These are phyloP conservation scores for Leishmania martiniquensis DNA, from an alignment of 208 protist genomes.

Conservation along the genomic window DNA sequence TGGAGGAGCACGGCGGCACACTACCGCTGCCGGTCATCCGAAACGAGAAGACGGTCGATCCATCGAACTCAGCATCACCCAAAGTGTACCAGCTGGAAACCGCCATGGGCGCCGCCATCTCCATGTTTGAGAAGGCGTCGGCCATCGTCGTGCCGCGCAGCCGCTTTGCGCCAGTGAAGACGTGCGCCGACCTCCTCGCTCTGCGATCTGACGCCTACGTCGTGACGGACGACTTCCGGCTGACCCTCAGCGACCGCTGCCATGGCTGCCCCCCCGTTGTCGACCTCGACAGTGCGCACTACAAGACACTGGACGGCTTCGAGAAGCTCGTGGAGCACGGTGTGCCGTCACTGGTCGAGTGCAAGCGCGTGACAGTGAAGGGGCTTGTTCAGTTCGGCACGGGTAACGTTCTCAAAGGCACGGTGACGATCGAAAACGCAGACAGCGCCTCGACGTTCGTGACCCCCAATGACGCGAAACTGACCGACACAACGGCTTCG, in stretches of 20 bases:
- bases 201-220: conserved; percentile 96
- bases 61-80: conserved; percentile 54
- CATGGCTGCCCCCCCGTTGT: conserved; percentile 63
- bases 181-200: conserved; percentile 96
- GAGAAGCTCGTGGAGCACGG: conserved; percentile 51
- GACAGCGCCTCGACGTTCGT: conserved; percentile 33
- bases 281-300: conserved; percentile 69
- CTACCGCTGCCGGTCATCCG: conserved; percentile 84
- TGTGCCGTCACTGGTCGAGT: conserved; percentile 76
- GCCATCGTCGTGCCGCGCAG: conserved; percentile 95
- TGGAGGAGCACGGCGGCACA: conserved; percentile 60
- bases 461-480: conserved; percentile 46
- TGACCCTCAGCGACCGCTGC: conserved; percentile 57
- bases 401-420: conserved; percentile 60
- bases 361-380: conserved; percentile 56
- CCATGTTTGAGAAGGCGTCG: conserved; percentile 78
- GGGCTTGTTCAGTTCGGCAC: conserved; percentile 64
- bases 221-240: conserved; percentile 64
- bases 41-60: conserved; percentile 88
- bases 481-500: conserved; percentile 50
- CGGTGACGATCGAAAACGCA: conserved; percentile 68
- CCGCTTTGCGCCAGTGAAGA: conserved; percentile 99
- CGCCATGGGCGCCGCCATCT: conserved; percentile 97
- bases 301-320: conserved; percentile 81
- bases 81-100: conserved; percentile 90